Evolutionary conservation across 352 stramenopile genomes (phyloP), one percentile per base, ranked within the genome.

Genomic region (Aphanomyces euteiches): DNA sequence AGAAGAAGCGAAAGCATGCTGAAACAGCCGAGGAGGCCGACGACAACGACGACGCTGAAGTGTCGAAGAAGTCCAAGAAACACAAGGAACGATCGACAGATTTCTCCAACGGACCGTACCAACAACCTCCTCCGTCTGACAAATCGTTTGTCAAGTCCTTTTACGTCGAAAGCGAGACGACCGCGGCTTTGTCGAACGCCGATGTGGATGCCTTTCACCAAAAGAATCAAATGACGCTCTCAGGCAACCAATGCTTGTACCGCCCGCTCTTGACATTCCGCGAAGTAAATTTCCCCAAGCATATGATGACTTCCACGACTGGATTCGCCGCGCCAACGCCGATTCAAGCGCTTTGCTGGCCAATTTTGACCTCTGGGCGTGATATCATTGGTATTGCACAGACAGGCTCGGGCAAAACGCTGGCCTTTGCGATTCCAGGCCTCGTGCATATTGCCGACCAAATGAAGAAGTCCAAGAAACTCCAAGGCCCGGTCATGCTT

Each of bases 271-370:
- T 87, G 66, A 79, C 79, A 54, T 93, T 92, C 54, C 69, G 77
- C 13, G 79, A 95, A 83, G 73, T 88, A 57, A 80, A 75, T 69
- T 90, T 90, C 75, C 75, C 88, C 81, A 72, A 84, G 83, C 81
- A 90, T 82, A 79, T 98, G 85, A 85, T 98, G 84, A 92, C 80
- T 78, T 82, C 73, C 79, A 92, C 81, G 48, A 77, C 95, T 72
- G 85, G 83, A 21, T 99, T 98, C 75, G 74, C 79, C 59, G 89
- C 84, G 77, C 96, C 97, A 40, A 98, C 92, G 69, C 95, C 96
- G n/a, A 99, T 99, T 79, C 97, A 99, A 82, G 96, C 92, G 45
- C 92, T 99, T 76, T 98, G 96, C 74, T 99, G 96, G 96, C 90
- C 90, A 5, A 93, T 96, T 66, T 78, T 97, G 17, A 79, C 83